phyloP scores from a whole-genome alignment of 1,284 basidiomycete genomes.

The Somion occarium region DNA sequence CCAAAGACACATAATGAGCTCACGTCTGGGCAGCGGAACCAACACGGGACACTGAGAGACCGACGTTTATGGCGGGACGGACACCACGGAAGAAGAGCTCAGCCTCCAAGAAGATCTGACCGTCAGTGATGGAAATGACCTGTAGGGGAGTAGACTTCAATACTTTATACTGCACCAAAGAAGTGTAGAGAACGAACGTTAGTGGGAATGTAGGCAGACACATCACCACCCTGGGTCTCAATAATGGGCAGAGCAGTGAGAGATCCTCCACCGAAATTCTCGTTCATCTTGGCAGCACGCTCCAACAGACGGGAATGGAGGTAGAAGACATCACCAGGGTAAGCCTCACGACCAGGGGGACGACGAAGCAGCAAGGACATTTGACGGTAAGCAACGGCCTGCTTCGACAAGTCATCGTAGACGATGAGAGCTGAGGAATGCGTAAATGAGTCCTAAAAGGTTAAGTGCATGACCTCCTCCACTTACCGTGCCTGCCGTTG shows the following conservation, averaged over 20 bases:
- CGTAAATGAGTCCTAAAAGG: slow-evolving; percentile 14
- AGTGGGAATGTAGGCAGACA: slow-evolving; percentile 94
- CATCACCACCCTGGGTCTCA: slow-evolving; percentile 99
- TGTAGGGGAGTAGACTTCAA: slow-evolving; percentile 21
- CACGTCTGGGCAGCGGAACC: slow-evolving; percentile 98
- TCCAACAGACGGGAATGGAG: slow-evolving; percentile 99
- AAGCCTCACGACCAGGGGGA: slow-evolving; percentile 99
- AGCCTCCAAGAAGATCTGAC: slow-evolving; percentile 99
- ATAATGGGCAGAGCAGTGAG: slow-evolving; percentile 99
- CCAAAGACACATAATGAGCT: slow-evolving; percentile 6
- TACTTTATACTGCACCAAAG: neutral
- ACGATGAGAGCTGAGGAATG: slow-evolving; percentile 79
- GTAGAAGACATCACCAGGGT: slow-evolving; percentile 99
- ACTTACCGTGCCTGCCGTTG: slow-evolving; percentile 89
- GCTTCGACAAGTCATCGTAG: slow-evolving; percentile 99
- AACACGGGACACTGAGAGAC: slow-evolving; percentile 99
- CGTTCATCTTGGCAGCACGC: slow-evolving; percentile 99
- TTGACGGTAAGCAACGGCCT: slow-evolving; percentile 99
- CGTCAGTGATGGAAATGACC: slow-evolving; percentile 98
- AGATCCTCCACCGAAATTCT: slow-evolving; percentile 96
- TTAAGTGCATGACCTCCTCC: neutral
- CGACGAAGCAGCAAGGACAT: slow-evolving; percentile 99
- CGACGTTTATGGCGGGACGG: slow-evolving; percentile 98
- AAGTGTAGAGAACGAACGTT: slow-evolving; percentile 40
- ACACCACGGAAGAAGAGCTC: slow-evolving; percentile 99